A percentile compares a stretch with the other conserved stretches of the same genome.
Evolutionary conservation across 305 asterid species (phyloP).

Genomic region (Salvia sclarea): DNA sequence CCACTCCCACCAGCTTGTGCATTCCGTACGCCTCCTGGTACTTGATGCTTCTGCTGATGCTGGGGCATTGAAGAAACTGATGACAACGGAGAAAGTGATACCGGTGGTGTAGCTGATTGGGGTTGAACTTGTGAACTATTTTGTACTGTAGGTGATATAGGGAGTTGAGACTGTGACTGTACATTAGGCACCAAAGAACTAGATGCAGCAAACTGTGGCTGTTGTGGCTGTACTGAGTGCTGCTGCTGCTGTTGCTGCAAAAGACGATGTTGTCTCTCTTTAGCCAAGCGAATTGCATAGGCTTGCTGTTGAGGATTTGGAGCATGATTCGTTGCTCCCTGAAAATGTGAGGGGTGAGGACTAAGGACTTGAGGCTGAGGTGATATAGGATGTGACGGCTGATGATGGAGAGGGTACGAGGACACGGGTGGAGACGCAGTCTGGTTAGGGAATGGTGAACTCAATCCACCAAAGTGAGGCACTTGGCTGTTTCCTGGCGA

Average conservation of each 20-base stretch:
- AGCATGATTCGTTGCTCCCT: slow-evolving; percentile 51
- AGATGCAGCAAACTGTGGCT: slow-evolving; percentile 47
- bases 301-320: slow-evolving; percentile 63
- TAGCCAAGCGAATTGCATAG: slow-evolving; percentile 58
- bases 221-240: slow-evolving; percentile 36
- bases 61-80: slow-evolving; percentile 54
- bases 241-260: slow-evolving; percentile 39
- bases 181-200: slow-evolving; percentile 44
- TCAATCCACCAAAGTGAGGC: slow-evolving; percentile 60
- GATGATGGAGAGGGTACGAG: slow-evolving; percentile 55
- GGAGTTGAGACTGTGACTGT: slow-evolving; percentile 52
- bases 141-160: slow-evolving; percentile 49
- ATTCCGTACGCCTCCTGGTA: slow-evolving; percentile 44
- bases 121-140: slow-evolving; percentile 51
- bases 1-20: slow-evolving; percentile 53
- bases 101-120: slow-evolving; percentile 44
- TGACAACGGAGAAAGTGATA: slow-evolving; percentile 47
- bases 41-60: slow-evolving; percentile 58
- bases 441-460: slow-evolving; percentile 53
- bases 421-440: slow-evolving; percentile 49
- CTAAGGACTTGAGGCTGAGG: slow-evolving; percentile 56
- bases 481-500: slow-evolving; percentile 67
- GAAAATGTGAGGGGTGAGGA: slow-evolving; percentile 55
- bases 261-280: slow-evolving; percentile 62
- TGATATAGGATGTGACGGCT: slow-evolving; percentile 52